phyloP scores from a whole-genome alignment of 495 filamentous ascomycete species.

The Penicillium desertorum region DNA sequence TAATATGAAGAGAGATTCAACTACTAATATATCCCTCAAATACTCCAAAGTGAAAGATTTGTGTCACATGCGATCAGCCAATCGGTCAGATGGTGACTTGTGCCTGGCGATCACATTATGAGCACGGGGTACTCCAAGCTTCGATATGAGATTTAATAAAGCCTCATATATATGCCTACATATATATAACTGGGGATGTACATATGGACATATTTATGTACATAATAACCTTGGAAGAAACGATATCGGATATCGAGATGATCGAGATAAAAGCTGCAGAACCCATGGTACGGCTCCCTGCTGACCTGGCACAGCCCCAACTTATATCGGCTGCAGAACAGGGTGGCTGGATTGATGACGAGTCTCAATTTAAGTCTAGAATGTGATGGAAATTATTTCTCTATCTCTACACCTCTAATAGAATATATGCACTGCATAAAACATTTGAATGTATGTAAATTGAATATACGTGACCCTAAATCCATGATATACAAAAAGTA shows the following conservation, averaged over 20 bases:
- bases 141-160: neutral
- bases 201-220: too few relatives aligned
- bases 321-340: neutral
- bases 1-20: too few relatives aligned
- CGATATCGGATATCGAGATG: neutral
- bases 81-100: neutral
- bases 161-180: too few relatives aligned
- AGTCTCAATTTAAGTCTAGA: neutral
- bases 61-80: conserved; percentile 8
- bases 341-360: neutral
- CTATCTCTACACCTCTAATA: neutral
- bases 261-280: neutral
- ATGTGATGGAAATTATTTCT: neutral
- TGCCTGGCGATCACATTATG: conserved; percentile 10
- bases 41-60: conserved; percentile 1
- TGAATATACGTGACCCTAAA: conserved; percentile 3
- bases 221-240: too few relatives aligned
- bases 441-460: neutral
- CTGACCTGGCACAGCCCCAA: conserved; percentile 5
- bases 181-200: too few relatives aligned
- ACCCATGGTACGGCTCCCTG: neutral
- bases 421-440: neutral
- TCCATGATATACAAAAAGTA: conserved; percentile 6
- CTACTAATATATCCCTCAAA: neutral
- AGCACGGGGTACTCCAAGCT: neutral